Evolutionary conservation across 441 rosid genomes (phyloP).

Genomic region (Pelargonium citronellum): DNA sequence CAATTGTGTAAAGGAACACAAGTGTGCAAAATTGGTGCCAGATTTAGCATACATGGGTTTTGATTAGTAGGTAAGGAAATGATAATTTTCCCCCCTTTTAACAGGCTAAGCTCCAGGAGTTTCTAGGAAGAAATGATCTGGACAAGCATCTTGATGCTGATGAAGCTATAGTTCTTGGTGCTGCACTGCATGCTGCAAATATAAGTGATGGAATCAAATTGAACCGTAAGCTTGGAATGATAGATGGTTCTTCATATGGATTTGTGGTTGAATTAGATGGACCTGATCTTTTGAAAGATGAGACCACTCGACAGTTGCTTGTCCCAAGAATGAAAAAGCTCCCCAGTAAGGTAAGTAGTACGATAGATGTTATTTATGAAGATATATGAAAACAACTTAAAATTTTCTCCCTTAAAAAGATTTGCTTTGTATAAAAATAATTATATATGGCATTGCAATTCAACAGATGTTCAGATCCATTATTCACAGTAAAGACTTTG

Average conservation of each 20-base stretch:
- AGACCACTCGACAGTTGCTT: constrained; percentile 57
- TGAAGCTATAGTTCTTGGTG: constrained; percentile 92
- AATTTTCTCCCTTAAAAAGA: not conserved
- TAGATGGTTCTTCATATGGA: constrained; percentile 92
- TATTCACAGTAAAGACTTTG: constrained; percentile 74
- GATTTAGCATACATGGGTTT: constrained; percentile 7
- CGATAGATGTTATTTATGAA: not conserved
- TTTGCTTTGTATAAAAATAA: constrained; percentile 20
- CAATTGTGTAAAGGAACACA: not conserved
- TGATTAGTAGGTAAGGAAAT: constrained; percentile 18
- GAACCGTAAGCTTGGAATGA: constrained; percentile 86
- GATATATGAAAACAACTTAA: not conserved
- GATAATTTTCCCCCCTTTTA: constrained; percentile 7
- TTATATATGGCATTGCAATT: constrained; percentile 20
- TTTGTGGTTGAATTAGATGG: constrained; percentile 66
- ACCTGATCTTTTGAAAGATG: constrained; percentile 61
- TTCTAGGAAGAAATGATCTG: constrained; percentile 77
- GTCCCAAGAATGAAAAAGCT: constrained; percentile 91
- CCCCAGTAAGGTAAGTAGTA: constrained; percentile 72
- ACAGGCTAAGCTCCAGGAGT: constrained; percentile 88
- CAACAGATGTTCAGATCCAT: constrained; percentile 85
- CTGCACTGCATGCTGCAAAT: constrained; percentile 87
- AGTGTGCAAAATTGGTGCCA: not conserved
- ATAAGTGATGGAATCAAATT: constrained; percentile 94
- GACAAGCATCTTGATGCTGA: constrained; percentile 98